phyloP scores from a whole-genome alignment of 2,329 filamentous ascomycete genomes.

The Microsporum ferrugineum region DNA sequence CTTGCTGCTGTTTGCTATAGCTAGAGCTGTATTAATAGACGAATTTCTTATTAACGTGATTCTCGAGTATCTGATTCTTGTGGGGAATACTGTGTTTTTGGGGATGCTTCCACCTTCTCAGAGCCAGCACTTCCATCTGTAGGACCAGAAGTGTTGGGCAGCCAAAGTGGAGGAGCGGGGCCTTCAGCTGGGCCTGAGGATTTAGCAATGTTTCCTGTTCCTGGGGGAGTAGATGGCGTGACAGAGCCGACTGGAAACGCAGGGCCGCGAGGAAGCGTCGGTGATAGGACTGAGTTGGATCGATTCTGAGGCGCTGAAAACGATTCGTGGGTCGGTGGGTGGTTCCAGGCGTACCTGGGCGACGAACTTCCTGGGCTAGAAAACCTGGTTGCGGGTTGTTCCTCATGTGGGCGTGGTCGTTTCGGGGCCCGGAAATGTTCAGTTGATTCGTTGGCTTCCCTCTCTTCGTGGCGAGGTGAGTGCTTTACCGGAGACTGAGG shows the following conservation, averaged over 20 bases:
- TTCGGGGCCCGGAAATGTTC: slow-evolving; percentile 12
- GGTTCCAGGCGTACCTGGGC: neutral
- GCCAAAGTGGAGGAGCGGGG: neutral
- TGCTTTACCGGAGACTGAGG: neutral
- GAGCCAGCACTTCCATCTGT: neutral
- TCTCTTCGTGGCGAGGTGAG: slow-evolving; percentile 10
- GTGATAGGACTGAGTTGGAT: neutral
- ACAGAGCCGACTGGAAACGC: slow-evolving; percentile 3
- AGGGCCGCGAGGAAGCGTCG: neutral
- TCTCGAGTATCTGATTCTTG: neutral
- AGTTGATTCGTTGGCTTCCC: slow-evolving; percentile 9
- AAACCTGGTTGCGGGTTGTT: neutral
- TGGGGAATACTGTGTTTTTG: neutral
- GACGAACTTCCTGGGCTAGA: slow-evolving; percentile 5
- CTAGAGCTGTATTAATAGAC: neutral
- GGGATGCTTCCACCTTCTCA: neutral
- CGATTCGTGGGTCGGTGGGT: neutral
- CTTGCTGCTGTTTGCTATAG: neutral
- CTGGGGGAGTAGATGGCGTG: slow-evolving; percentile 2
- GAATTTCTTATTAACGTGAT: neutral
- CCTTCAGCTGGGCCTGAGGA: neutral
- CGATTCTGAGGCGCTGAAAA: neutral
- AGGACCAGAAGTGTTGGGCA: neutral
- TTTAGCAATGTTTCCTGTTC: slow-evolving; percentile 1
- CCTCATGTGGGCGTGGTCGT: slow-evolving; percentile 9